Evolutionary conservation across 495 filamentous ascomycete genomes (phyloP), one percentile per base, ranked within the genome.

Genomic region (Pseudomonodictys pantanalensis): DNA sequence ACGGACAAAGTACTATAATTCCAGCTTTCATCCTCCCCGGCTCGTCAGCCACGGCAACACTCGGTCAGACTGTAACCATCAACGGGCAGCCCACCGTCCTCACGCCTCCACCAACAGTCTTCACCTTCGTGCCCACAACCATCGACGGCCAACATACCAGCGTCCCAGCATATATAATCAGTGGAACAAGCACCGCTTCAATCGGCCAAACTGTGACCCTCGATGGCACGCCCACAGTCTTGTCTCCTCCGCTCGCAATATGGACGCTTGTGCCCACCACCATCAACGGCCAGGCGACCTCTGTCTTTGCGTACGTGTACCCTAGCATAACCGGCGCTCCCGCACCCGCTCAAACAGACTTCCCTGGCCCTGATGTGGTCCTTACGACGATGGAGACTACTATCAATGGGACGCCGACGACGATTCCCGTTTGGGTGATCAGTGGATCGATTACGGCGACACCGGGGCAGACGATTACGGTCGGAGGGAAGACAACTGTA

Each of bases 121-220:
- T 56, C 23, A 56, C 52, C 11, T 12, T 43, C 2, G 18, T 62
- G 23, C 29, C 52, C 1, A 62, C 59, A 29, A 52, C 23, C 4
- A 32, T 62, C 44, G 44, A 62, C 35, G 59, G 59, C 25, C 17
- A 32, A n/a, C n/a, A 23, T 39, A 55, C 59, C n/a, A n/a, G 25
- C 1, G 26, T 51, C 42, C 32, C 59, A 8, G 44, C 24, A 22
- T 62, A 45, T 22, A 29, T 62, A 4, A 43, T 62, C 35, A 26
- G 35, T 33, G 51, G 38, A 3, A 28, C 43, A 8, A 35, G 12
- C 24, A 62, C 52, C 2, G 52, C 59, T 10, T 56, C 45, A 11
- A 9, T 51, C 17, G 59, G 59, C 38, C 59, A 62, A 56, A 56
- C 51, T 24, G 51, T 62, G 2, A 56, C 44, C n/a, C 9, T 62